Base-by-base conservation (phyloP, 108 stramenopile genomes). In the Chaetoceros tenuissimus region DNA sequence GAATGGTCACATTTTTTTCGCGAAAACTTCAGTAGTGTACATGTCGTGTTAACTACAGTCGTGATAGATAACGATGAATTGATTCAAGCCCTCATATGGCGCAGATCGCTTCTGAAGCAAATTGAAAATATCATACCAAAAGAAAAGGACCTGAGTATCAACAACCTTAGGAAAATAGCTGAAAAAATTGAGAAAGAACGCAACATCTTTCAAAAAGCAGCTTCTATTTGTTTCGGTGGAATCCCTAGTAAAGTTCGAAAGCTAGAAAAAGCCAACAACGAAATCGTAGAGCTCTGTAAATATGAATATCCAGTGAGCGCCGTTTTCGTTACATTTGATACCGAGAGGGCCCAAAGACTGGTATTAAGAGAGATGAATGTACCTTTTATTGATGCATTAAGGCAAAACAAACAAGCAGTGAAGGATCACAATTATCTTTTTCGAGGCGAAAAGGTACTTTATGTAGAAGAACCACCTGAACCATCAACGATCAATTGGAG, bases 401-500 rank as follows among this genome's bases (percentile, higher is more conserved):
- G n/a, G n/a, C n/a, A n/a, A n/a, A n/a, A n/a, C n/a, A n/a, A n/a
- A n/a, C n/a, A n/a, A n/a, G n/a, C n/a, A n/a, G n/a, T n/a, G n/a
- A n/a, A n/a, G 10, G 43, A 44, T 44, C 16, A 44, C 10, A 17
- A 10, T 17, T 46, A 49, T n/a, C 7, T 40, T 18, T 59, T 51
- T 16, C 49, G 49, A 69, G 74, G 68, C 0, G 61, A 78, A 26
- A 53, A 64, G 22, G 84, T 87, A 23, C 68, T 86, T 17, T 34
- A 66, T n/a, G 71, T 92, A 2, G 48, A 60, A 16, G 89, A 92
- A 72, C 80, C 89, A 18, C 82, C 85, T 31, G 89, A 92, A 56
- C 89, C 89, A 3, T 74, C 52, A 30, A 72, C 86, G 0, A 79
- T 92, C 31, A 79, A 82, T 26, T 92, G 89, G 89, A 72, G 76